phyloP scores from a whole-genome alignment of 805 yeast species.

The Metschnikowia kofuensis region DNA sequence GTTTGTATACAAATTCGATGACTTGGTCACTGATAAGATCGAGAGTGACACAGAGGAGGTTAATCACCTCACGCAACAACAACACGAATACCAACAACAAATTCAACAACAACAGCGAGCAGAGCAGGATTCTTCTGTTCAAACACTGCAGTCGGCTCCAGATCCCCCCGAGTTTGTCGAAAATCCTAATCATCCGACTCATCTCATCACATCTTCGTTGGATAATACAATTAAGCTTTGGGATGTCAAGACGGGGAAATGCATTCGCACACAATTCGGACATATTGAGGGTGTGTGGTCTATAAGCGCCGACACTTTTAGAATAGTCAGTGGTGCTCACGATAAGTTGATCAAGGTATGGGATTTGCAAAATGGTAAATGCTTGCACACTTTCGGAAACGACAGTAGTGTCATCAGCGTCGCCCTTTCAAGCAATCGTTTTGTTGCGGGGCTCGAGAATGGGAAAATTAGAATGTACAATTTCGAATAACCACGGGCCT shows the following conservation, averaged over 20 bases:
- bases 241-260: conserved; percentile 84
- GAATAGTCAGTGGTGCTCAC: conserved; percentile 93
- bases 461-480: conserved; percentile 80
- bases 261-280: conserved; percentile 93
- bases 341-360: conserved; percentile 87
- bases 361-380: conserved; percentile 93
- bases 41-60: conserved; percentile 34
- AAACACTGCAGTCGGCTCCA: not conserved
- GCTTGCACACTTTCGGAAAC: conserved; percentile 89
- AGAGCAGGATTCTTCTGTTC: not conserved
- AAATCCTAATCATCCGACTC: conserved; percentile 61
- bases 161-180: conserved; percentile 2
- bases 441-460: conserved; percentile 86
- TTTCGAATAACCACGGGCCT: conserved; percentile 6
- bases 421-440: conserved; percentile 82
- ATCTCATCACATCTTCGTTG: conserved; percentile 79
- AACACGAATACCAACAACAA: conserved; percentile 14
- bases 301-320: conserved; percentile 90
- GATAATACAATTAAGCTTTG: conserved; percentile 92
- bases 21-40: conserved; percentile 44
- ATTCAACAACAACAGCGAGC: conserved; percentile 6
- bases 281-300: conserved; percentile 99
- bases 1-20: conserved; percentile 60
- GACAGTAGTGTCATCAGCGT: conserved; percentile 62
- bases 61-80: conserved; percentile 16